These are phyloP conservation scores for Papilionanthe hybrid DNA, from an alignment of 116 monocot species.

Conservation along the genomic window DNA sequence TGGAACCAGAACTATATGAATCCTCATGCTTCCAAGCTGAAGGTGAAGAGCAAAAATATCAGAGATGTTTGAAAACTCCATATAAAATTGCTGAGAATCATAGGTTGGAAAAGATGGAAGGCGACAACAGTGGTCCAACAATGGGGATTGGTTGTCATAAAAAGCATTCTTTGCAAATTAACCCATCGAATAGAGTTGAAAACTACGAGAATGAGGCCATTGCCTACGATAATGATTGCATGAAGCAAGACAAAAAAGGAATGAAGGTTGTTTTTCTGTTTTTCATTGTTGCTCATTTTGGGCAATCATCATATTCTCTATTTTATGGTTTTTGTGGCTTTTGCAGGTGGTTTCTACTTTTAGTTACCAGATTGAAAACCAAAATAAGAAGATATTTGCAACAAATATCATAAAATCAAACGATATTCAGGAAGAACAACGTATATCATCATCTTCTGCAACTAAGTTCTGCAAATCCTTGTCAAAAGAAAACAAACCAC, in stretches of 20 bases:
- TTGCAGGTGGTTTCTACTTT: conserved; percentile 30
- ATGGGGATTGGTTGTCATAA: neutral
- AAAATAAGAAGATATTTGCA: conserved; percentile 16
- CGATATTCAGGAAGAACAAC: conserved; percentile 14
- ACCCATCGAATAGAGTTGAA: conserved; percentile 4
- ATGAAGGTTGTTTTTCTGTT: conserved; percentile 20
- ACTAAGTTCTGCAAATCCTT: neutral
- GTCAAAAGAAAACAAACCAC: conserved; percentile 32
- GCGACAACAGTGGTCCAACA: neutral
- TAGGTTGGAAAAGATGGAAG: neutral
- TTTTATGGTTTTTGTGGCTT: neutral
- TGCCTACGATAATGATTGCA: neutral
- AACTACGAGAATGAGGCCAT: conserved; percentile 4
- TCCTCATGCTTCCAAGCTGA: neutral
- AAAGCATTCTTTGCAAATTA: conserved; percentile 2
- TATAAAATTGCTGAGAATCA: conserved; percentile 9
- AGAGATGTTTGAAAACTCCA: neutral
- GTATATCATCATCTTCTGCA: conserved; percentile 10
- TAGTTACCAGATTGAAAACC: conserved; percentile 12
- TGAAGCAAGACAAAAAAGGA: conserved; percentile 11
- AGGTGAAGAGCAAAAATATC: neutral
- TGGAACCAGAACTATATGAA: neutral
- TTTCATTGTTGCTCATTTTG: neutral
- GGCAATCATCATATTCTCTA: neutral
- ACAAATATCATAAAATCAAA: conserved; percentile 12